Percentiles rank a stretch among this genome's conserved stretches.
Conservation (phyloP, 2,329 filamentous ascomycete genomes). For the Diaporthe ampelina region DNA sequence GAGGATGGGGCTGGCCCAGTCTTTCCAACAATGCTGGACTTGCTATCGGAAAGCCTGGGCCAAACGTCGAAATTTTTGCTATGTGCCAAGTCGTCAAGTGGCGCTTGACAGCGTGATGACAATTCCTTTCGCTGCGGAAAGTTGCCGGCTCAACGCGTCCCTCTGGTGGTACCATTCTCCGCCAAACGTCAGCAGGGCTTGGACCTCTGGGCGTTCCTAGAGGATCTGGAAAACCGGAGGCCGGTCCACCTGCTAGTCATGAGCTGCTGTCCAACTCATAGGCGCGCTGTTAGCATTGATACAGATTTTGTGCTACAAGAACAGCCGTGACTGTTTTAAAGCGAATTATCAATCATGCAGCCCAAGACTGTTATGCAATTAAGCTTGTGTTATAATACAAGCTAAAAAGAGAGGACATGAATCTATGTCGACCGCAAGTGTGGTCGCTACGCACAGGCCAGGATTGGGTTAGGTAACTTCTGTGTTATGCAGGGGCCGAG, state of each 20-base stretch:
- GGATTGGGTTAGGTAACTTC: background rate
- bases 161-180: background rate
- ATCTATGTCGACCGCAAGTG: background rate
- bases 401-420: background rate
- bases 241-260: constrained; percentile 8
- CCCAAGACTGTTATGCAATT: too few relatives aligned
- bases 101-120: background rate
- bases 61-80: background rate
- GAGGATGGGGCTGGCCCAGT: background rate
- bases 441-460: too few relatives aligned
- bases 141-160: background rate
- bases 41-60: background rate
- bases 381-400: background rate
- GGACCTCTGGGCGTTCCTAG: background rate
- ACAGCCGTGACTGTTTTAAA: too few relatives aligned
- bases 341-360: background rate
- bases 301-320: background rate
- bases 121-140: background rate
- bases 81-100: constrained; percentile 2
- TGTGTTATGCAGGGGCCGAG: background rate
- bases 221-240: background rate
- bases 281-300: background rate
- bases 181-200: background rate
- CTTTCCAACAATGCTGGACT: background rate
- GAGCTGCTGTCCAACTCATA: background rate